These are phyloP conservation scores for Margaritispora aquatica DNA, from an alignment of 495 filamentous ascomycete species.

Conservation along the genomic window DNA sequence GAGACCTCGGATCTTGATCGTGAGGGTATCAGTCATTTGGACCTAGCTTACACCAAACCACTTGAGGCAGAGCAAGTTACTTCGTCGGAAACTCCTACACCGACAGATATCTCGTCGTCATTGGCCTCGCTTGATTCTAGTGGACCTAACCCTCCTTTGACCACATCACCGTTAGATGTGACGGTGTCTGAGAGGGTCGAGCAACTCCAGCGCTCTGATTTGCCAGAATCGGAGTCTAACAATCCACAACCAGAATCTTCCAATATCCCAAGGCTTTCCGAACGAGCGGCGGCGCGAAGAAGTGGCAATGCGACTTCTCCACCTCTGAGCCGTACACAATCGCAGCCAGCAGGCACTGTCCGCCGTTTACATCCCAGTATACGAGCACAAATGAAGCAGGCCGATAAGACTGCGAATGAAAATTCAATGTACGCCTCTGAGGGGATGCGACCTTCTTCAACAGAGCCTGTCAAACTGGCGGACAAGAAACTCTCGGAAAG, in stretches of 20 bases:
- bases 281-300: slow-evolving; percentile 38
- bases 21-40: slow-evolving; percentile 61
- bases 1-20: slow-evolving; percentile 10
- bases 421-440: not conserved
- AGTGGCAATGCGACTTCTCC: slow-evolving; percentile 47
- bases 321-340: slow-evolving; percentile 61
- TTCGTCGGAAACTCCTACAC: slow-evolving; percentile 4
- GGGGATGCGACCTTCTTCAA: slow-evolving; percentile 10
- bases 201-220: slow-evolving; percentile 30
- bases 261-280: slow-evolving; percentile 44
- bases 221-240: not conserved
- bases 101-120: slow-evolving; percentile 6
- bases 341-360: slow-evolving; percentile 49
- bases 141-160: slow-evolving; percentile 4
- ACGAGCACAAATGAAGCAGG: slow-evolving; percentile 4
- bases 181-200: slow-evolving; percentile 45
- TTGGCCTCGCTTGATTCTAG: slow-evolving; percentile 4
- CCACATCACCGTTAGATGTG: slow-evolving; percentile 19
- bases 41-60: slow-evolving; percentile 56
- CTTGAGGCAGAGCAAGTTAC: slow-evolving; percentile 16
- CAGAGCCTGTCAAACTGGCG: slow-evolving; percentile 30
- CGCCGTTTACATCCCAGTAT: slow-evolving; percentile 11
- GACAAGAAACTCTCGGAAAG: slow-evolving; percentile 72
- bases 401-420: slow-evolving; percentile 9
- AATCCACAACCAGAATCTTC: slow-evolving; percentile 26